phyloP scores from a whole-genome alignment of 805 yeast genomes.

The Ogataea dorogensis region DNA sequence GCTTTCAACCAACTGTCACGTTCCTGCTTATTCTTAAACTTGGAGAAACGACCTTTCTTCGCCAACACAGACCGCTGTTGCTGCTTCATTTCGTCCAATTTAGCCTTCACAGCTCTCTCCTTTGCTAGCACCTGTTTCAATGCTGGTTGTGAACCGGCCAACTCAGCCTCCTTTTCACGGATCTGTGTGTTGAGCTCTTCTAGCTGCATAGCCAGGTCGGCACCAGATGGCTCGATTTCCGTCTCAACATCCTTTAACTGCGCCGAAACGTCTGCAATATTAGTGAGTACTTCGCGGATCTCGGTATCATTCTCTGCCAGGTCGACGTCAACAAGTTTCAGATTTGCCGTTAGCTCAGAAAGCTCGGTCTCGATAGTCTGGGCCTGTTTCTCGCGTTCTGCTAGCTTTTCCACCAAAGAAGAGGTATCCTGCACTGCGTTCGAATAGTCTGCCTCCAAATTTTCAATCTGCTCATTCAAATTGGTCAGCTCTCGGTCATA shows the following conservation, averaged over 20 bases:
- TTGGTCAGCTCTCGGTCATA: constrained; percentile 74
- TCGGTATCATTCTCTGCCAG: constrained; percentile 51
- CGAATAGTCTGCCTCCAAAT: constrained; percentile 56
- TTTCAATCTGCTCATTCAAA: constrained; percentile 57
- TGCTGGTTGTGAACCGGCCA: constrained; percentile 40
- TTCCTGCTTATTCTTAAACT: constrained; percentile 53
- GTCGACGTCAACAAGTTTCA: constrained; percentile 56
- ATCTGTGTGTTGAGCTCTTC: constrained; percentile 31
- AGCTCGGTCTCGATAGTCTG: constrained; percentile 45
- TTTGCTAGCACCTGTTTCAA: constrained; percentile 37
- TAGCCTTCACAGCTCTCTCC: constrained; percentile 44
- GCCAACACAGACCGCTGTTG: constrained; percentile 60
- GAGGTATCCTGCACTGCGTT: constrained; percentile 52
- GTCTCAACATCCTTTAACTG: constrained; percentile 42
- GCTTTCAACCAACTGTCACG: constrained; percentile 65
- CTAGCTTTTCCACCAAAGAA: constrained; percentile 52
- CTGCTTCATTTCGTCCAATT: constrained; percentile 40
- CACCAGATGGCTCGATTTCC: constrained; percentile 31
- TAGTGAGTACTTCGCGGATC: constrained; percentile 46
- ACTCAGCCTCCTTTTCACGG: constrained; percentile 35
- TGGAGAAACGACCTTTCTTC: constrained; percentile 67
- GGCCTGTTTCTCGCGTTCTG: constrained; percentile 56
- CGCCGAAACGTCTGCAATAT: constrained; percentile 49
- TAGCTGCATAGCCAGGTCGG: constrained; percentile 23
- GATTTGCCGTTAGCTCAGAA: constrained; percentile 43